Percentiles rank a stretch among this genome's conserved stretches.
These are phyloP conservation scores for Cutaneotrichosporon arboriforme DNA, from an alignment of 1,284 basidiomycete genomes.

Conservation along the genomic window DNA sequence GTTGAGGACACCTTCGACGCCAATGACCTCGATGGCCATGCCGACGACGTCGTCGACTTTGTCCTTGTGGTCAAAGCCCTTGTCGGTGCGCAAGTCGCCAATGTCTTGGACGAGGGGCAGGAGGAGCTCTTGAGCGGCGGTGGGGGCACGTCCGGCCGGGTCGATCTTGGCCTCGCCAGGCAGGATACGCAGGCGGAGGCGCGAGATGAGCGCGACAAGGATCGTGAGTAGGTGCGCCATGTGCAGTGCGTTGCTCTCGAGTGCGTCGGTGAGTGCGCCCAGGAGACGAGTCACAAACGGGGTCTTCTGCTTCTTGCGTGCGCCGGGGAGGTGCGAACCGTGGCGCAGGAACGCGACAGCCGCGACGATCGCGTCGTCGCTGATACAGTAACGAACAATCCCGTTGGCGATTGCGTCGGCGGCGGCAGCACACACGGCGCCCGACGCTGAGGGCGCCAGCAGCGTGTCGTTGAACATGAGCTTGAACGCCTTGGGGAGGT, in stretches of 20 bases:
- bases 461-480: constrained; percentile 65
- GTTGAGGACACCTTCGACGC: constrained; percentile 71
- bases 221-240: constrained; percentile 66
- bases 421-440: constrained; percentile 54
- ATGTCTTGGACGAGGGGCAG: constrained; percentile 68
- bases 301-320: constrained; percentile 53
- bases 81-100: constrained; percentile 68
- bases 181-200: constrained; percentile 43
- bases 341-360: constrained; percentile 49
- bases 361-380: constrained; percentile 56
- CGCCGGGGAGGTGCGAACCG: constrained; percentile 35
- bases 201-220: constrained; percentile 49
- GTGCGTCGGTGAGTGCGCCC: constrained; percentile 58
- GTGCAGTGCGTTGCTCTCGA: constrained; percentile 61
- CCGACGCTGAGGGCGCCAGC: constrained; percentile 28
- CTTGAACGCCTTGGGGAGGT: constrained; percentile 68
- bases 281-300: constrained; percentile 61
- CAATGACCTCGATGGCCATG: constrained; percentile 76
- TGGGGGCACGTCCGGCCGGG: constrained; percentile 55
- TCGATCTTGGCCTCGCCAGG: constrained; percentile 25
- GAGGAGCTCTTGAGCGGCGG: constrained; percentile 68
- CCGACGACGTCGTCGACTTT: constrained; percentile 75
- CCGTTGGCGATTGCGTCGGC: constrained; percentile 56
- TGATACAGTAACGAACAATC: constrained; percentile 64
- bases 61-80: constrained; percentile 86